phyloP scores from a whole-genome alignment of 192 early-diverging fungal species.

The Geranomyces variabilis region DNA sequence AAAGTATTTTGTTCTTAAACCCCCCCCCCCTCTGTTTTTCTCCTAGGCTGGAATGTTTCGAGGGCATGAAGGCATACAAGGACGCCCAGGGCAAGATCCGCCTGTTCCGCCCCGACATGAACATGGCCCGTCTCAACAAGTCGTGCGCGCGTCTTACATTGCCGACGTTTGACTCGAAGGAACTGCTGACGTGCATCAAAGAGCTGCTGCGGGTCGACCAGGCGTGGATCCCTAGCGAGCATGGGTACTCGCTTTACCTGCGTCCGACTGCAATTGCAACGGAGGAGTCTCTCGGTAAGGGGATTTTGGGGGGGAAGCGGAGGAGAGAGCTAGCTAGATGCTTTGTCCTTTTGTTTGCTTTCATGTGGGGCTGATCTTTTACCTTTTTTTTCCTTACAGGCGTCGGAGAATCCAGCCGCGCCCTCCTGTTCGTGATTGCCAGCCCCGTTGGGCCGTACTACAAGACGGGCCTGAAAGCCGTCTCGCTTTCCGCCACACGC shows the following conservation, averaged over 20 bases:
- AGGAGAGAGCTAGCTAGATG: background rate
- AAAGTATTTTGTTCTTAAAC: too few species aligned
- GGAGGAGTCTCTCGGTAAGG: conserved; percentile 62
- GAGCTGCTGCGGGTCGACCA: conserved; percentile 79
- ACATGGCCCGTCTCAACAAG: conserved; percentile 86
- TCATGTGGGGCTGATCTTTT: too few species aligned
- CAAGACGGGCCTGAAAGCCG: conserved; percentile 89
- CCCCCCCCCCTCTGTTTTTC: too few species aligned
- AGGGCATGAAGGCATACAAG: conserved; percentile 74
- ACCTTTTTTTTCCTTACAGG: conserved; percentile 62
- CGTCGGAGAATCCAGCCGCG: conserved; percentile 78
- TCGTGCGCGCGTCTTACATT: conserved; percentile 82
- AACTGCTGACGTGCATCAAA: conserved; percentile 83
- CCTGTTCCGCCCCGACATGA: conserved; percentile 96
- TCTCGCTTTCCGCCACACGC: conserved; percentile 81
- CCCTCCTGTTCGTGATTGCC: conserved; percentile 84
- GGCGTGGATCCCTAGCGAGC: conserved; percentile 88
- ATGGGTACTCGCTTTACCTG: conserved; percentile 91
- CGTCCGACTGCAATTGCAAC: conserved; percentile 94
- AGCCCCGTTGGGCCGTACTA: conserved; percentile 96
- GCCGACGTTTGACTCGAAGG: conserved; percentile 77
- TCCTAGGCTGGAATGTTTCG: conserved; percentile 79
- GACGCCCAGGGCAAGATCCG: conserved; percentile 83
- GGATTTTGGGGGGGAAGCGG: background rate
- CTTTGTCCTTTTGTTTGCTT: background rate